Evolutionary conservation across 371 early-diverging fungal species (phyloP), one percentile per base, ranked within the genome.

Genomic region (Mucor irregularis): DNA sequence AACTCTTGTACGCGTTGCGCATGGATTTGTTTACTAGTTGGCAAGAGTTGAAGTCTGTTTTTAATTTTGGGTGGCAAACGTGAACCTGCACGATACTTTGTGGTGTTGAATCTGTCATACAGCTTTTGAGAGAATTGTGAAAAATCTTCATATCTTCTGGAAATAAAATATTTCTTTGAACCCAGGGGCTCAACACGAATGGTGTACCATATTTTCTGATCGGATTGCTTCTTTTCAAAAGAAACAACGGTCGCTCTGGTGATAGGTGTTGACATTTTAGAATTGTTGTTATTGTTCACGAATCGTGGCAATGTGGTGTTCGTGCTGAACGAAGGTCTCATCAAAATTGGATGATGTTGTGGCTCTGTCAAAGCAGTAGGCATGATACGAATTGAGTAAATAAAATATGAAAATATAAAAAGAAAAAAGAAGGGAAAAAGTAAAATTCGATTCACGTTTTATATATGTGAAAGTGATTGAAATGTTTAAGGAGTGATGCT

Each of bases 71-170:
- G 52, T 34, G 53, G 57, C 19, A 56, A 52, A 11, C 39, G 40
- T 37, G 51, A 26, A 28, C 46, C 44, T 13, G 44, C 38, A 37
- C 53, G 54, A 4, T 21, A 16, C 17, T 52, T 46, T 5, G 26
- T 53, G 10, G 34, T 46, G 26, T 30, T 30, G 46, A 63, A 63
- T 34, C 53, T 46, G n/a, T 61, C 58, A 19, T 66, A 48, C 8
- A 66, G 4, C 6, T 50, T 57, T 22, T 66, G 67, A 16, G 67
- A 66, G n/a, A 66, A 51, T 21, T 58, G 67, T 30, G 21, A 17
- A 28, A 66, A 66, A 11, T 66, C 67, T 40, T 61, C 67, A 42
- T 61, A 66, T 31, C 39, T 48, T 39, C 58, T 56, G 5, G 35
- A 49, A n/a, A 66, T 58, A 21, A 34, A 3, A 30, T 59, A 64